phyloP scores from a whole-genome alignment of 2,329 filamentous ascomycete species.

The Xylariaceae sp. region DNA sequence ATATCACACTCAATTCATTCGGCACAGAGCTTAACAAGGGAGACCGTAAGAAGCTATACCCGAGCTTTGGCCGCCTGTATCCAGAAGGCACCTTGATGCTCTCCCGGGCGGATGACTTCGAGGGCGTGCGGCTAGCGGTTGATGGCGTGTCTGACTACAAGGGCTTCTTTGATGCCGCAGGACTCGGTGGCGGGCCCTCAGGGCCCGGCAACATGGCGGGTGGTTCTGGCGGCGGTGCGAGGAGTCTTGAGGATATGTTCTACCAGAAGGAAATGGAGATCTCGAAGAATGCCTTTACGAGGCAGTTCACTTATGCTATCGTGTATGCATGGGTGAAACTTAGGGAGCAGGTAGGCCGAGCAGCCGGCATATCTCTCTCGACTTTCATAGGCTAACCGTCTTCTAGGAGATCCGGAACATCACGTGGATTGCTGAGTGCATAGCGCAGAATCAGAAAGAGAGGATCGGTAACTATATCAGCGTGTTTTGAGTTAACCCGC shows the following conservation, averaged over 20 bases:
- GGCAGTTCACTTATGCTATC: conserved; percentile 91
- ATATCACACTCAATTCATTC: conserved; percentile 98
- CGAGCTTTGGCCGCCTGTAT: conserved; percentile 83
- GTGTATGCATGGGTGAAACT: conserved; percentile 98
- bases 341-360: conserved; percentile 79
- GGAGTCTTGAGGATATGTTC: conserved; percentile 94
- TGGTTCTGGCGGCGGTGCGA: conserved; percentile 73
- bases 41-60: conserved; percentile 95
- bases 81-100: conserved; percentile 95
- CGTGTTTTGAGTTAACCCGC: conserved; percentile 65
- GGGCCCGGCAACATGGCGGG: conserved; percentile 81
- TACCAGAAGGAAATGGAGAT: conserved; percentile 99
- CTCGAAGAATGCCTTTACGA: conserved; percentile 88
- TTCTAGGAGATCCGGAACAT: conserved; percentile 96
- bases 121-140: conserved; percentile 88
- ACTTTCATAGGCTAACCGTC: conserved; percentile 19
- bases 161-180: conserved; percentile 88
- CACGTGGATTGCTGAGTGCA: conserved; percentile 99
- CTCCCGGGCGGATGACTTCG: conserved; percentile 87
- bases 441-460: conserved; percentile 99
- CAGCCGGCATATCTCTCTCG: background rate
- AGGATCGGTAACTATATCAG: conserved; percentile 98
- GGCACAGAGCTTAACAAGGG: conserved; percentile 92
- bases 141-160: conserved; percentile 94
- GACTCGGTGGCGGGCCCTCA: conserved; percentile 65